Evolutionary conservation across 345 rosid species (phyloP).

Genomic region (Brassica napus): DNA sequence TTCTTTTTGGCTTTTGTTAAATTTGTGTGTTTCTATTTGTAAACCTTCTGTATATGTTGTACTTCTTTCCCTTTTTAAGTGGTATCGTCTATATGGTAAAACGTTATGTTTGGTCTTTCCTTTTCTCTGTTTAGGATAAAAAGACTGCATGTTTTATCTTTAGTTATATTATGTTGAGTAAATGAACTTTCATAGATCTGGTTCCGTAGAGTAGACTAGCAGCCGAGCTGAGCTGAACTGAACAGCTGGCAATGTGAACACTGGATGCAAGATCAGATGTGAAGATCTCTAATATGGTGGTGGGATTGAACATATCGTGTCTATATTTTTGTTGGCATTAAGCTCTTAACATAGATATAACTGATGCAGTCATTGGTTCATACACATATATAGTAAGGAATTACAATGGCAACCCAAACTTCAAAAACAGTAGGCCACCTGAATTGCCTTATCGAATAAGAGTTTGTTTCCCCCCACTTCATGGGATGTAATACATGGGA

Average conservation of each 20-base stretch:
- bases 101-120: slow-evolving; percentile 4
- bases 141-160: neutral
- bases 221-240: neutral
- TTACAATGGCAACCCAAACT: slow-evolving; percentile 26
- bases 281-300: neutral
- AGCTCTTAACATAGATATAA: neutral
- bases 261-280: neutral
- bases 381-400: neutral
- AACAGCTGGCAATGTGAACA: neutral
- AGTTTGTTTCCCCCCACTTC: neutral
- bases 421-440: slow-evolving; percentile 16
- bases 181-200: neutral
- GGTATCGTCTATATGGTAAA: slow-evolving; percentile 3
- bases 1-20: neutral
- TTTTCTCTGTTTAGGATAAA: neutral
- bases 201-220: too few species aligned
- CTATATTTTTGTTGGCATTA: slow-evolving; percentile 1
- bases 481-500: slow-evolving; percentile 80
- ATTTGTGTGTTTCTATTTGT: slow-evolving; percentile 4
- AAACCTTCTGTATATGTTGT: slow-evolving; percentile 13
- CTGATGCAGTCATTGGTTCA: slow-evolving; percentile 1
- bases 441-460: neutral
- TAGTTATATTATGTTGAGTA: neutral
- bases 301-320: neutral
- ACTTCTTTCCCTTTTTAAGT: slow-evolving; percentile 5